Evolutionary conservation across 257 asterid genomes (phyloP), one percentile per base, ranked within the genome.

Genomic region (Solanum habrochaites): DNA sequence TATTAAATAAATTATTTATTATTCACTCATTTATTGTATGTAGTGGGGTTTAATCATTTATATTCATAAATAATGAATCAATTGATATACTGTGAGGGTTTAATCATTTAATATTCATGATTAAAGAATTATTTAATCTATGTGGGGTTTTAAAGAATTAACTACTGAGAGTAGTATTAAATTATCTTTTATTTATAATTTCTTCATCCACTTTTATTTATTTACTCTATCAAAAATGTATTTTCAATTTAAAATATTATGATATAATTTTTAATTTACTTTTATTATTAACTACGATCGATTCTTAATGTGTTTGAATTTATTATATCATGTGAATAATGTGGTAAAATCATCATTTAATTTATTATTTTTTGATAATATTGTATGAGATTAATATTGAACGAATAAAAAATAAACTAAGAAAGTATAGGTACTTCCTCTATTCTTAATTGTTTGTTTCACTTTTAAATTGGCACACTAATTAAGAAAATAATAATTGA

Each of bases 21-120:
- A 8, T 27, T 47, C 13, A 16, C 58, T 80, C 37, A 3, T 27
- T 80, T 77, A 43, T 43, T 29, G 25, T 43, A 43, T 77, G 40
- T 43, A 11, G 15, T 32, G 64, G 23, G 16, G 35, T 78, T 78
- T 27, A 78, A 78, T 78, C 83, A 78, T 78, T n/a, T 64, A 10
- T 29, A 18, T 31, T 80, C 25, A 80, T 21, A 29, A 49, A 21
- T 16, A 81, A 31, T 81, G 85, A 2, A 49, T 31, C 52, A 81
- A 45, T 31, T 47, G 29, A 45, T 29, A 3, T 80, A 37, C 1
- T 29, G 5, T 47, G 40, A 58, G 16, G 2, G 70, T 62, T 80
- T 80, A 80, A 49, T 80, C 85, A 80, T 47, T 27, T 80, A 20
- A 52, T 29, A 27, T 29, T 80, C n/a, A 80, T 49, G 43, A 80